Percentiles rank a stretch among this genome's conserved stretches.
Evolutionary conservation across 441 rosid genomes (phyloP).

Genomic region (Erysimum cheiri): DNA sequence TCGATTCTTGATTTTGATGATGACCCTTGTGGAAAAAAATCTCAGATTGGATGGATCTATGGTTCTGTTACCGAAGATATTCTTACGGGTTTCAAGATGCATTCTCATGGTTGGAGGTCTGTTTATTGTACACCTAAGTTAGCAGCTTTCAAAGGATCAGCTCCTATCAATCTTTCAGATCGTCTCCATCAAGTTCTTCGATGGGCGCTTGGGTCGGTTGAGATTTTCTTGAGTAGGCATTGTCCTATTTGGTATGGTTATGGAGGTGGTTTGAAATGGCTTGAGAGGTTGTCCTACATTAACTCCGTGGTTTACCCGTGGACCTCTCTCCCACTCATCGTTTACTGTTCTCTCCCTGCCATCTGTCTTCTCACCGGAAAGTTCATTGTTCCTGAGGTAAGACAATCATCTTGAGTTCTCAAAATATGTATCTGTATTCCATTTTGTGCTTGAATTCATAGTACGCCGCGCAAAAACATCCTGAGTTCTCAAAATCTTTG

Average conservation of each 20-base stretch:
- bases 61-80: slow-evolving; percentile 99
- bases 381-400: slow-evolving; percentile 93
- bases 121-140: slow-evolving; percentile 87
- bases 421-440: neutral
- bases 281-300: slow-evolving; percentile 92
- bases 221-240: slow-evolving; percentile 94
- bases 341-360: slow-evolving; percentile 90
- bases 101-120: slow-evolving; percentile 98
- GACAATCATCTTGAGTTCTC: slow-evolving; percentile 28
- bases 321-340: slow-evolving; percentile 89
- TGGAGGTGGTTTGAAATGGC: slow-evolving; percentile 83
- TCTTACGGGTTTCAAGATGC: slow-evolving; percentile 99
- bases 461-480: neutral
- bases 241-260: slow-evolving; percentile 99
- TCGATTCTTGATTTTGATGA: slow-evolving; percentile 30
- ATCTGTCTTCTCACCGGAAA: slow-evolving; percentile 95
- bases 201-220: slow-evolving; percentile 98
- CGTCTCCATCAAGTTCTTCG: slow-evolving; percentile 98
- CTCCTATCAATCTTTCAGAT: slow-evolving; percentile 97
- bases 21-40: slow-evolving; percentile 9
- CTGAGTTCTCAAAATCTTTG: slow-evolving; percentile 4
- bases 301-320: slow-evolving; percentile 90
- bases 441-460: neutral
- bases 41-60: slow-evolving; percentile 97
- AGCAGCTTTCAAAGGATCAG: slow-evolving; percentile 97